Percentiles rank a stretch among this genome's conserved stretches.
These are phyloP conservation scores for Trichopus zeylanicus DNA, from an alignment of 116 monocot species.

Conservation along the genomic window DNA sequence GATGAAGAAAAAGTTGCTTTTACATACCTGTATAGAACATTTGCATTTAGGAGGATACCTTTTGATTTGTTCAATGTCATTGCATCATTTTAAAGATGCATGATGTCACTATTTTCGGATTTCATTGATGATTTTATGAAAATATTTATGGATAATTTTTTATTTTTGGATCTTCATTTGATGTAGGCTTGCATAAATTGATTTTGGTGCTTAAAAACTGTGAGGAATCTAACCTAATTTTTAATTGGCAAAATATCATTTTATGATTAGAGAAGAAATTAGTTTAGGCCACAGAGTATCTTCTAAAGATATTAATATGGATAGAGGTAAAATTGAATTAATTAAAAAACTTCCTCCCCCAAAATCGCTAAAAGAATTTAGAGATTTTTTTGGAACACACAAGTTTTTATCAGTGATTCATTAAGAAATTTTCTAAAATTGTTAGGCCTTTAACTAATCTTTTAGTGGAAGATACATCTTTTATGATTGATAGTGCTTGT, in stretches of 20 bases:
- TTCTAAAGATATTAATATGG: neutral
- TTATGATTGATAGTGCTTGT: too few species aligned
- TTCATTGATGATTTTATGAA: neutral
- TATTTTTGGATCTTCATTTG: neutral
- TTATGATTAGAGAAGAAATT: neutral
- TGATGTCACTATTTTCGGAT: neutral
- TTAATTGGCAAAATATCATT: too few species aligned
- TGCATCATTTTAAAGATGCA: neutral
- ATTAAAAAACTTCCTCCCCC: constrained; percentile 7
- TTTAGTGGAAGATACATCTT: too few species aligned
- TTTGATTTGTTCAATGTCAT: neutral
- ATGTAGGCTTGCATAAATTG: neutral
- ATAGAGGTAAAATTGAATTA: constrained; percentile 1
- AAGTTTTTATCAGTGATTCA: neutral
- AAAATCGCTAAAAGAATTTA: neutral
- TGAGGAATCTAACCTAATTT: neutral
- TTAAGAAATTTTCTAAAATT: neutral
- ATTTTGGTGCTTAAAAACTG: neutral
- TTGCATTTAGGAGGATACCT: neutral
- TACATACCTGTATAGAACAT: constrained; percentile 1
- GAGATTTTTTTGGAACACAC: neutral
- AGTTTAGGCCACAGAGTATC: neutral
- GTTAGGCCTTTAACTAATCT: neutral
- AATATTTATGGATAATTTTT: too few species aligned
- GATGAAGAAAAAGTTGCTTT: neutral